phyloP scores from a whole-genome alignment of 1,284 basidiomycete genomes.

The Pyrrhoderma lamaoense region DNA sequence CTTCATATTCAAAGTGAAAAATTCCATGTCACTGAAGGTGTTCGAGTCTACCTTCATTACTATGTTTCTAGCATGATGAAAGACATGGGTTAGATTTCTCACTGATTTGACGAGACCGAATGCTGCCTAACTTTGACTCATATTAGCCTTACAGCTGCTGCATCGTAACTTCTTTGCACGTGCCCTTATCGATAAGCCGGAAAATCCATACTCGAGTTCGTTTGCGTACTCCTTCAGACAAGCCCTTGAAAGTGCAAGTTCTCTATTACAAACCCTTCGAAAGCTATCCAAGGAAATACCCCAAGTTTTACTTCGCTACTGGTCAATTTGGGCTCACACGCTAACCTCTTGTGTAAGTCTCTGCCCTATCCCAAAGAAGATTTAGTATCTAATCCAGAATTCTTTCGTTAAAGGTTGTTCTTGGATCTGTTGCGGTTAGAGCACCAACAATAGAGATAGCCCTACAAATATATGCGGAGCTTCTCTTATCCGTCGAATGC shows the following conservation, averaged over 20 bases:
- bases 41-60: not conserved
- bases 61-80: not conserved
- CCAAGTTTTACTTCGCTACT: not conserved
- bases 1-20: not conserved
- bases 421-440: constrained; percentile 6
- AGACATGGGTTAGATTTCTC: constrained; percentile 1
- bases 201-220: constrained; percentile 2
- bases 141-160: constrained; percentile 1
- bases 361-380: not conserved
- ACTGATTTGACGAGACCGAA: not conserved
- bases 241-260: constrained; percentile 2
- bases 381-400: no score
- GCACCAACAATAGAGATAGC: not conserved
- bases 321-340: constrained; percentile 9
- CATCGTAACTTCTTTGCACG: constrained; percentile 15
- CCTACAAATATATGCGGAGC: not conserved
- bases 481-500: not conserved
- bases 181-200: constrained; percentile 11
- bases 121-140: no score
- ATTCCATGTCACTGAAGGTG: not conserved
- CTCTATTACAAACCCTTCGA: constrained; percentile 4
- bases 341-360: constrained; percentile 5
- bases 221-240: constrained; percentile 11
- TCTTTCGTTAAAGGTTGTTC: constrained; percentile 3
- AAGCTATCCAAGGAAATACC: constrained; percentile 3